phyloP scores from a whole-genome alignment of 2,329 filamentous ascomycete genomes.

The Clarireedia sp. region DNA sequence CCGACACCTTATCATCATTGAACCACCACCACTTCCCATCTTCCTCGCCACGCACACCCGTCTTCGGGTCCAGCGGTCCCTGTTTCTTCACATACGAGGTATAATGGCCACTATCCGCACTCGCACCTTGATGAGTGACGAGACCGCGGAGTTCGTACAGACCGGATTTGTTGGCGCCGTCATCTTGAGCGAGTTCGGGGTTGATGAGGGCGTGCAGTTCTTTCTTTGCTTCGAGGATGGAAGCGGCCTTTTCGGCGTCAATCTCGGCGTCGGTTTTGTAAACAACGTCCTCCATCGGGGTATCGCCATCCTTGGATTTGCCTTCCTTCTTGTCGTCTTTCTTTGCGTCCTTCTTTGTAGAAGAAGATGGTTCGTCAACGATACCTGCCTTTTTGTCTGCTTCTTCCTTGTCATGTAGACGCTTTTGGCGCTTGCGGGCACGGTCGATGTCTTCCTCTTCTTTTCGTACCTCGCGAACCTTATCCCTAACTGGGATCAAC shows the following conservation, averaged over 20 bases:
- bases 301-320: constrained; percentile 54
- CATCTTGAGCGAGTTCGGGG: constrained; percentile 65
- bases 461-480: constrained; percentile 89
- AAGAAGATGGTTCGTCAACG: constrained; percentile 34
- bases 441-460: constrained; percentile 91
- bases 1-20: constrained; percentile 94
- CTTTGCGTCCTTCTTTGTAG: constrained; percentile 39
- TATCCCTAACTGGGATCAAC: constrained; percentile 87
- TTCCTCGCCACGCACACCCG: constrained; percentile 70
- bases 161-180: constrained; percentile 84
- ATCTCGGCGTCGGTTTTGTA: constrained; percentile 94
- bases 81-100: constrained; percentile 96
- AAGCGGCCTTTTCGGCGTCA: constrained; percentile 72
- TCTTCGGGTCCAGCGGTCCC: constrained; percentile 60
- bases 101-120: constrained; percentile 96
- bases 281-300: constrained; percentile 50
- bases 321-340: constrained; percentile 31
- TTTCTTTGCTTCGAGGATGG: constrained; percentile 74
- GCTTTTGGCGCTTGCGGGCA: constrained; percentile 84
- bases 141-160: constrained; percentile 91
- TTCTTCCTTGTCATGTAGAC: constrained; percentile 40
- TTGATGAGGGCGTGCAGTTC: constrained; percentile 75
- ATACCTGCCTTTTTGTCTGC: constrained; percentile 42
- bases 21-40: constrained; percentile 99
- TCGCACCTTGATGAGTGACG: constrained; percentile 92